Evolutionary conservation across 495 filamentous ascomycete species (phyloP).

Genomic region (Aspergillus bridgeri): DNA sequence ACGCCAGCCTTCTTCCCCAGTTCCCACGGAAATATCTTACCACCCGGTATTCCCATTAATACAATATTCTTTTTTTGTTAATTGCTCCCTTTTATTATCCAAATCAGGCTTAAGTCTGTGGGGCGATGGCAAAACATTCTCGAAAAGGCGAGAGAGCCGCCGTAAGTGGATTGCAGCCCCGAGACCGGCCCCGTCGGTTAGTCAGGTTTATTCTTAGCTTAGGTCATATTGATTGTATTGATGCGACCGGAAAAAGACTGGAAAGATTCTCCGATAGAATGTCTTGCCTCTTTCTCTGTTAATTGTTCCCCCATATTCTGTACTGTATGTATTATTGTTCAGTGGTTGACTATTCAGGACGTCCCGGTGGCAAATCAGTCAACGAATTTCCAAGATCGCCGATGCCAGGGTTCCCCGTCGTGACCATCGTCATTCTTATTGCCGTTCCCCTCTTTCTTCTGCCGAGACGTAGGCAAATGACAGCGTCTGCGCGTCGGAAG

Average conservation of each 20-base stretch:
- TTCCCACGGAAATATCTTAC: not conserved
- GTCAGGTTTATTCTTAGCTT: slow-evolving; percentile 7
- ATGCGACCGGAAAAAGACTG: not conserved
- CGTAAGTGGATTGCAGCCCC: slow-evolving; percentile 20
- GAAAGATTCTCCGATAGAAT: slow-evolving; percentile 6
- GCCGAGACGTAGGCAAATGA: slow-evolving; percentile 24
- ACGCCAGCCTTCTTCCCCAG: too few relatives aligned
- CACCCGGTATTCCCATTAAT: not conserved
- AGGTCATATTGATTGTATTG: not conserved
- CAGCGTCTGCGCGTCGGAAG: slow-evolving; percentile 26
- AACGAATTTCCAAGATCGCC: too few relatives aligned
- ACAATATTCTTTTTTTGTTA: not conserved
- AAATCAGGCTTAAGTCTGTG: not conserved
- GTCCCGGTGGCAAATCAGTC: not conserved
- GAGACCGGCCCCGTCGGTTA: slow-evolving; percentile 31
- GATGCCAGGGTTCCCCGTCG: not conserved
- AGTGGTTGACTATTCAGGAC: too few relatives aligned
- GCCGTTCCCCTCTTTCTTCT: slow-evolving; percentile 18
- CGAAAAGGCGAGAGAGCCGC: slow-evolving; percentile 20
- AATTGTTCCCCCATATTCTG: not conserved
- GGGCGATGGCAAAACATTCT: slow-evolving; percentile 24
- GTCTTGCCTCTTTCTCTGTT: not conserved
- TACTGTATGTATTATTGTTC: too few relatives aligned
- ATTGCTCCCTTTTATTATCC: not conserved
- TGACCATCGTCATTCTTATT: slow-evolving; percentile 2